phyloP scores from a whole-genome alignment of 257 asterid genomes.

The Solanum ossicruentum region DNA sequence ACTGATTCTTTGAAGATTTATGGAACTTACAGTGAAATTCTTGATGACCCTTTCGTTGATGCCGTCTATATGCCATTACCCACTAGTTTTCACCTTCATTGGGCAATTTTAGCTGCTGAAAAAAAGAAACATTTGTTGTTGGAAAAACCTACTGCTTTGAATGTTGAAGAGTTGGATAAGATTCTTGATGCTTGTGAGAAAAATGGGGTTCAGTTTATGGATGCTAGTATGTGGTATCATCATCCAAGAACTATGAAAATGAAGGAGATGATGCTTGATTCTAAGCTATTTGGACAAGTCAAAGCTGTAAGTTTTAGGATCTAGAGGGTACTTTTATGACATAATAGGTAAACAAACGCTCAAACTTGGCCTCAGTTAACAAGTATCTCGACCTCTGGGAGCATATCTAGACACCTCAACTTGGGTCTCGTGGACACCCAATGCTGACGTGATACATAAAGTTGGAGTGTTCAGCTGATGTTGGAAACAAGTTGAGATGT shows the following conservation, averaged over 20 bases:
- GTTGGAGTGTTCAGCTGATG: background rate
- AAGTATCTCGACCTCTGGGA: no score
- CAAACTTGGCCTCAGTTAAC: no score
- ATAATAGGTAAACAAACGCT: no score
- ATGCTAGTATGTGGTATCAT: conserved; percentile 88
- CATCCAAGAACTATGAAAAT: conserved; percentile 65
- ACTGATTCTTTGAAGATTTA: conserved; percentile 33
- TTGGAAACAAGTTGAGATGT: background rate
- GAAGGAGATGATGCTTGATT: conserved; percentile 39
- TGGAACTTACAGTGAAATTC: conserved; percentile 45
- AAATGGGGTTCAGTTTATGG: conserved; percentile 79
- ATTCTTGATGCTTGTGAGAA: conserved; percentile 37
- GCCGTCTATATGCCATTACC: conserved; percentile 81
- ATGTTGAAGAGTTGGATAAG: conserved; percentile 35
- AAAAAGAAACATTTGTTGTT: conserved; percentile 61
- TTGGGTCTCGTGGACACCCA: background rate
- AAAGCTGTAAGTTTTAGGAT: conserved; percentile 29
- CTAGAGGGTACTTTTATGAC: background rate
- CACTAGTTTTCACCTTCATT: conserved; percentile 47
- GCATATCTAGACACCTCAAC: background rate
- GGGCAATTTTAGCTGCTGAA: conserved; percentile 65
- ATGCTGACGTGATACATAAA: background rate
- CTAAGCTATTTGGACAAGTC: conserved; percentile 37
- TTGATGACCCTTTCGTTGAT: conserved; percentile 60
- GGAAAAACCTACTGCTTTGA: conserved; percentile 73